Conservation (phyloP, 2,329 filamentous ascomycete genomes). For the Scortechinia acanthostroma region DNA sequence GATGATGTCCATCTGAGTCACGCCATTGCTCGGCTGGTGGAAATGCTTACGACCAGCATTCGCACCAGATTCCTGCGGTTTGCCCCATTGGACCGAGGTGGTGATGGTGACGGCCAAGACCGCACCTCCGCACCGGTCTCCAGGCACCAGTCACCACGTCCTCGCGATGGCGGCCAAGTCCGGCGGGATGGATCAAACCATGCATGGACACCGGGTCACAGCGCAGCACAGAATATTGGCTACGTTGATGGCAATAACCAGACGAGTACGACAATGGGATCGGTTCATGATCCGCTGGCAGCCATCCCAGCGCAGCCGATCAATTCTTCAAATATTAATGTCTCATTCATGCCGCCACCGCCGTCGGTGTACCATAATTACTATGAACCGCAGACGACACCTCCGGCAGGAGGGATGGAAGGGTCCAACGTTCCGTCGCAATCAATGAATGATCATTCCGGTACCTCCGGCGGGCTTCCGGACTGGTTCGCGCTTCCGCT, state of each 20-base stretch:
- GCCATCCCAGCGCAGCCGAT: constrained; percentile 31
- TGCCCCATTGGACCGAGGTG: constrained; percentile 37
- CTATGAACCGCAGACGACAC: constrained; percentile 17
- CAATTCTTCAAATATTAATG: constrained; percentile 30
- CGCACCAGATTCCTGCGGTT: constrained; percentile 49
- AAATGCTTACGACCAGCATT: constrained; percentile 48
- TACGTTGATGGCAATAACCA: not conserved
- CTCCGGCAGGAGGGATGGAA: not conserved
- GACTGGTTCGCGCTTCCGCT: constrained; percentile 58
- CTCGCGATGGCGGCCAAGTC: constrained; percentile 14
- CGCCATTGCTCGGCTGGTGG: constrained; percentile 52
- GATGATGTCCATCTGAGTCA: constrained; percentile 60
- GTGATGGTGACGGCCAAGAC: constrained; percentile 16
- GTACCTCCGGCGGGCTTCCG: constrained; percentile 18
- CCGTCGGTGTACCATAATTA: constrained; percentile 33
- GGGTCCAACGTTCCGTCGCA: not conserved
- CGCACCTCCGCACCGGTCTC: constrained; percentile 16
- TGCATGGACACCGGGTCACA: not conserved
- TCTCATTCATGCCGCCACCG: constrained; percentile 34
- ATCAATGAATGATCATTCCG: not conserved
- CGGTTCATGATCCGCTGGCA: constrained; percentile 26
- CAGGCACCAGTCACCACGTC: constrained; percentile 21
- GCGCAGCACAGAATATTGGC: not conserved
- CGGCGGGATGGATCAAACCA: not conserved
- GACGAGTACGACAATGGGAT: constrained; percentile 11